Evolutionary conservation across 2,329 filamentous ascomycete species (phyloP).

Genomic region (Ophiostoma ulmi): DNA sequence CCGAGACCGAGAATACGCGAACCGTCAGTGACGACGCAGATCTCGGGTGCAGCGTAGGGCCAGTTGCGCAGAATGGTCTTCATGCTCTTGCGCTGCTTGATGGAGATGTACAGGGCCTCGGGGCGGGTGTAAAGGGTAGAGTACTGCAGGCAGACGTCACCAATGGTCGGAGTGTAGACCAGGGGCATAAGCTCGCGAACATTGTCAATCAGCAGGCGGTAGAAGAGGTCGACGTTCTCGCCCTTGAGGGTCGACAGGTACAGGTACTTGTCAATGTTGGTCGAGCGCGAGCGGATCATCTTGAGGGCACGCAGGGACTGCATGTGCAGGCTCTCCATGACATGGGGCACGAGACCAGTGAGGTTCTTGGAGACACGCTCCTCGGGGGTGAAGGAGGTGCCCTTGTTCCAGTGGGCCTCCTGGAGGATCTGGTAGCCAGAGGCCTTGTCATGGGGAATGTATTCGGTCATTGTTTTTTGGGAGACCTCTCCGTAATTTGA

Average conservation of each 20-base stretch:
- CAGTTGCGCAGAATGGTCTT: constrained; percentile 86
- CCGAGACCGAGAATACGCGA: constrained; percentile 89
- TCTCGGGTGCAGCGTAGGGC: constrained; percentile 84
- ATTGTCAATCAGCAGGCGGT: constrained; percentile 71
- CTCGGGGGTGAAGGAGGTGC: constrained; percentile 59
- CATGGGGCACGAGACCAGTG: constrained; percentile 60
- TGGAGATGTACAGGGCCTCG: constrained; percentile 93
- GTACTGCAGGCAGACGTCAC: constrained; percentile 94
- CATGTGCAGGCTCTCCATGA: constrained; percentile 55
- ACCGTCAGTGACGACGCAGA: constrained; percentile 94
- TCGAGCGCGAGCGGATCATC: constrained; percentile 65
- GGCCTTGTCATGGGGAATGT: constrained; percentile 48
- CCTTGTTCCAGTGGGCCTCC: constrained; percentile 62
- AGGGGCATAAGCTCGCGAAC: constrained; percentile 73
- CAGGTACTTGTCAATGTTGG: constrained; percentile 74
- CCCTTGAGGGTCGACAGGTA: constrained; percentile 72
- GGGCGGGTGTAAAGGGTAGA: constrained; percentile 92
- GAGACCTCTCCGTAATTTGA: constrained; percentile 52
- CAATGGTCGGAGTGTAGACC: constrained; percentile 86
- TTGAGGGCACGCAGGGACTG: constrained; percentile 64
- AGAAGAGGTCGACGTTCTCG: constrained; percentile 76
- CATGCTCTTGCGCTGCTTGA: constrained; percentile 87
- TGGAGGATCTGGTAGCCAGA: constrained; percentile 57
- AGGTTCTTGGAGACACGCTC: constrained; percentile 60
- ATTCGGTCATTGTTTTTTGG: constrained; percentile 51